A percentile compares a stretch with the other conserved stretches of the same genome.
Evolutionary conservation across 139 green algal species (phyloP).

Genomic region (Astrephomene gubernaculifera): DNA sequence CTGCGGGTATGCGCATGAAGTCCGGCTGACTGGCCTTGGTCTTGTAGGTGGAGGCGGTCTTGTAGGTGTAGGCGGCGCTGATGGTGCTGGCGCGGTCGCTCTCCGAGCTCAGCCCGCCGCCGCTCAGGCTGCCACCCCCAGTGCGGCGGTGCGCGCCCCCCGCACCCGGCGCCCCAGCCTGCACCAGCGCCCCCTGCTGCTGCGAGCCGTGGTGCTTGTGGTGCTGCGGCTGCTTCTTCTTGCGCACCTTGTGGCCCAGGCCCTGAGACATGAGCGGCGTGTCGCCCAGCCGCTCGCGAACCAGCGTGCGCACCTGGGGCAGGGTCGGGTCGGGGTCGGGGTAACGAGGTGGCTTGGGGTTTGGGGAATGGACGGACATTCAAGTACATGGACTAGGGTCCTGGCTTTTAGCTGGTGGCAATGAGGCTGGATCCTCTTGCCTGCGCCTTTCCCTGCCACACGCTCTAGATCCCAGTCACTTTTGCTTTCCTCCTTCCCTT

Average conservation of each 20-base stretch:
- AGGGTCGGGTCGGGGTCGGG: not conserved
- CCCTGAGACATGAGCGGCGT: conserved; percentile 13
- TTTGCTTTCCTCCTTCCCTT: too few relatives aligned
- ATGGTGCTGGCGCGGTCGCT: conserved; percentile 27
- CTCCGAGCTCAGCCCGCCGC: not conserved
- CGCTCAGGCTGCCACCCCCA: not conserved
- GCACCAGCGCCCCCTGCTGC: too few relatives aligned
- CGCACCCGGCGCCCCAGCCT: not conserved
- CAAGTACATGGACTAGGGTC: too few relatives aligned
- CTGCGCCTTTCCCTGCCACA: too few relatives aligned
- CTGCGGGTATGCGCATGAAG: conserved; percentile 53
- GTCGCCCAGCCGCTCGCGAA: conserved; percentile 53
- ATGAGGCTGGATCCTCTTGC: too few relatives aligned
- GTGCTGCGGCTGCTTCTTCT: conserved; percentile 34
- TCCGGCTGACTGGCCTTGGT: conserved; percentile 55
- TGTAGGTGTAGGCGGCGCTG: conserved; percentile 49
- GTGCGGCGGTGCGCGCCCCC: not conserved
- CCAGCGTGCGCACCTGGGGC: conserved; percentile 51
- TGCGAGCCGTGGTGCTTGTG: too few relatives aligned
- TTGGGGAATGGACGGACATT: not conserved
- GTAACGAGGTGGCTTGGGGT: not conserved
- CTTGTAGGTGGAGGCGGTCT: conserved; percentile 29
- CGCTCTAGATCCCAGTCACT: too few relatives aligned
- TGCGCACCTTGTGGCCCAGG: conserved; percentile 45
- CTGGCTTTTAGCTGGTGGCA: too few relatives aligned